Base-by-base conservation (phyloP, 805 yeast genomes). In the Blastobotrys terrestris region DNA sequence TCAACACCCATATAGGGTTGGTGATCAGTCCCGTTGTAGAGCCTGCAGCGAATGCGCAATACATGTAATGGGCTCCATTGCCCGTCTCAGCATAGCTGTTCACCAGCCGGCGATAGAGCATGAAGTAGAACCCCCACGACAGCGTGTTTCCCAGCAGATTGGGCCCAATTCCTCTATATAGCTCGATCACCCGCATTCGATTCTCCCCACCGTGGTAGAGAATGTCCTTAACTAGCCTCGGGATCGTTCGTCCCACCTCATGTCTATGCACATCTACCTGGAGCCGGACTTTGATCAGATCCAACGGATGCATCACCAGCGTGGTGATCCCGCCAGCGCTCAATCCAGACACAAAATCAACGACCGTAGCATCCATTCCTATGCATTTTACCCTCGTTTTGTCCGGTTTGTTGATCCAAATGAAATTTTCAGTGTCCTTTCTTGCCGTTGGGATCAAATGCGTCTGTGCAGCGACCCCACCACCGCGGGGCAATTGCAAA, bases 1-100 rank as follows among this genome's bases (percentile, higher is more conserved):
- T 94, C 16, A 94, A 67, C 1, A 94, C 96, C 99, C 99, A 92
- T 8, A 92, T 78, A 0, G 99, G 99, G 64, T 90, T 94, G 0
- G 99, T 91, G 14, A 87, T 43, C 0, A 88, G 52, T 0, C 95
- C 78, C 0, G 97, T 88, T 3, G 82, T 62, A 42, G 82, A 63
- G 0, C 99, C 99, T 0, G 97, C 90, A 1, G 75, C 57, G 47
- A 81, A 76, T 1, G 90, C 86, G 47, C 84, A 70, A 2, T 70
- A 51, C 26, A 84, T 60, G 66, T 81, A 80, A 5, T 49, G 51
- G 45, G 51, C 58, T 44, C 53, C 53, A 50, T 31, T 42, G 46
- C 53, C 55, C 47, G 51, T 26, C 11, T 26, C 51, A 87, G 87
- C 57, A 18, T n/a, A 41, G 3, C 5, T 20, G 13, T 44, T 16